These are phyloP conservation scores for Colletotrichum sp. DNA, from an alignment of 2,329 filamentous ascomycete species.

Conservation along the genomic window DNA sequence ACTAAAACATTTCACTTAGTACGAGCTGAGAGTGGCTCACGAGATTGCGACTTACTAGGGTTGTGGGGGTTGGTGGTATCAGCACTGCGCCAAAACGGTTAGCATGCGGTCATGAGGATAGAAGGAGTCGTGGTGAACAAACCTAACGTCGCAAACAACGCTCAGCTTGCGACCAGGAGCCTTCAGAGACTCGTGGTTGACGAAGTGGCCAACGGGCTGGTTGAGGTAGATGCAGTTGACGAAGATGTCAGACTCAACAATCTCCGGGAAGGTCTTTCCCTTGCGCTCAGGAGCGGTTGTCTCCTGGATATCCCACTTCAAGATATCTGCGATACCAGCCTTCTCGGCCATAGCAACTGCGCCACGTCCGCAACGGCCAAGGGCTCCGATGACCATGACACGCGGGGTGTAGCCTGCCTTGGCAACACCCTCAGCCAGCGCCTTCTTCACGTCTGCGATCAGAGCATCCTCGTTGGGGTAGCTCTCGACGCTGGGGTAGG, in stretches of 20 bases:
- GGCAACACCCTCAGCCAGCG: conserved; percentile 69
- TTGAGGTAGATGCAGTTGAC: conserved; percentile 91
- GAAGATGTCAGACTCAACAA: conserved; percentile 76
- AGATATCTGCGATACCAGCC: conserved; percentile 68
- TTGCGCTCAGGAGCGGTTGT: conserved; percentile 55
- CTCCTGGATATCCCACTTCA: conserved; percentile 77
- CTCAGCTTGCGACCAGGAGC: conserved; percentile 73
- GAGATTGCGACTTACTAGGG: conserved; percentile 17
- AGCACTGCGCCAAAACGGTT: conserved; percentile 46
- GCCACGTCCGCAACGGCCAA: conserved; percentile 84
- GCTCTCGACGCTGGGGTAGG: conserved; percentile 68
- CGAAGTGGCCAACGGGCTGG: conserved; percentile 58
- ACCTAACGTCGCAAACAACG: conserved; percentile 81
- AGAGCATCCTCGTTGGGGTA: conserved; percentile 79
- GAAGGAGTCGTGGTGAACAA: conserved; percentile 75
- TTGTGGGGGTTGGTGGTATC: conserved; percentile 78
- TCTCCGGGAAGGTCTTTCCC: conserved; percentile 80
- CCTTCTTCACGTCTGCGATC: conserved; percentile 75
- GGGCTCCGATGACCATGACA: conserved; percentile 83
- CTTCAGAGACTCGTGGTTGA: conserved; percentile 73
- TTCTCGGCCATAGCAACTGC: conserved; percentile 81
- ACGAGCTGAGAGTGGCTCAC: neutral
- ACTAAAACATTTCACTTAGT: conserved; percentile 41
- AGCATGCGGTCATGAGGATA: conserved; percentile 44
- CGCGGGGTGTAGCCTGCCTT: conserved; percentile 72